Conservation (phyloP, 495 filamentous ascomycete species). For the Hypoxylon rickii region DNA sequence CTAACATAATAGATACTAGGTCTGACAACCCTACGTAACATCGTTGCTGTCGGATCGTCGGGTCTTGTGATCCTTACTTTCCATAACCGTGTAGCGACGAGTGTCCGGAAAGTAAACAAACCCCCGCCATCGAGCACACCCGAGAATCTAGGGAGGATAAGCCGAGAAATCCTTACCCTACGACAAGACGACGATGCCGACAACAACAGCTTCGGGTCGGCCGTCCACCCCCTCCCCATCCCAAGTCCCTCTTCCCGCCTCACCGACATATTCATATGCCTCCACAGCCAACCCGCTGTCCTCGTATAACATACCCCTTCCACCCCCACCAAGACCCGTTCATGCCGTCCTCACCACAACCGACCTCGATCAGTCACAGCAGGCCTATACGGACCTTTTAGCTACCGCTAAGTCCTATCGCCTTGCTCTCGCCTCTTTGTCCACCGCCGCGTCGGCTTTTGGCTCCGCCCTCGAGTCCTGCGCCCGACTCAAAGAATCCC, state of each 20-base stretch:
- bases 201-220: conserved; percentile 21
- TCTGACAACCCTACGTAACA: conserved; percentile 4
- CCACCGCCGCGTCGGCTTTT: conserved; percentile 62
- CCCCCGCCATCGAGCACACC: conserved; percentile 22
- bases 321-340: conserved; percentile 58
- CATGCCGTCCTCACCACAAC: conserved; percentile 62
- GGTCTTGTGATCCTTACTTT: neutral
- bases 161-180: neutral
- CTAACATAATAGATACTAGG: conserved; percentile 4
- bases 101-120: conserved; percentile 36
- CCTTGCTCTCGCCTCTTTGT: conserved; percentile 59
- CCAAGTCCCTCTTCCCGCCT: conserved; percentile 58
- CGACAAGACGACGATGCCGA: conserved; percentile 18
- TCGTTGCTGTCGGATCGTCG: conserved; percentile 20
- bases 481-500: conserved; percentile 65
- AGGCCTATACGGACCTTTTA: conserved; percentile 63
- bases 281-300: conserved; percentile 63
- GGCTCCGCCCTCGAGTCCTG: conserved; percentile 65
- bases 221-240: conserved; percentile 54
- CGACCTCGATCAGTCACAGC: conserved; percentile 63
- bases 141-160: neutral
- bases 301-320: conserved; percentile 60
- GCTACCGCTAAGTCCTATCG: conserved; percentile 64
- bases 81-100: too few relatives aligned
- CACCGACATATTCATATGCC: conserved; percentile 64